These are phyloP conservation scores for Cladosporium sp. DNA, from an alignment of 2,329 filamentous ascomycete genomes.

Conservation along the genomic window DNA sequence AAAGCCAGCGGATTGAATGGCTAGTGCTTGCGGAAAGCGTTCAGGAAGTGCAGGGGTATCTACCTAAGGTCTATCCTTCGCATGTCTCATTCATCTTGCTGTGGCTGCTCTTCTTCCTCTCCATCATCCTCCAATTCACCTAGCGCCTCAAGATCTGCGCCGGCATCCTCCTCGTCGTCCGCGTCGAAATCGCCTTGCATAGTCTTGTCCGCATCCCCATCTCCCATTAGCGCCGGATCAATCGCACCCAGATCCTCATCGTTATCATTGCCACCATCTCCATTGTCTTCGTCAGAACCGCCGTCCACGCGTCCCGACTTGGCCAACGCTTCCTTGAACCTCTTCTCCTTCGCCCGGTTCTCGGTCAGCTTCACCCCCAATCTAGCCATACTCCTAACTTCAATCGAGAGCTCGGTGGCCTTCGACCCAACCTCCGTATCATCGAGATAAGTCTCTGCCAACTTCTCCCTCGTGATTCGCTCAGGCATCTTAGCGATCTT, in stretches of 20 bases:
- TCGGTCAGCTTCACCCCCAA: conserved; percentile 12
- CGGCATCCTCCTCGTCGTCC: neutral
- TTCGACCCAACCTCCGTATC: conserved; percentile 6
- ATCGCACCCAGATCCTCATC: conserved; percentile 2
- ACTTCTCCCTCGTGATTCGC: conserved; percentile 14
- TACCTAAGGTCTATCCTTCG: neutral
- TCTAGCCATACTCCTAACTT: conserved; percentile 10
- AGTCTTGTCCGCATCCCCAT: conserved; percentile 3
- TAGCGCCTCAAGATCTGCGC: neutral
- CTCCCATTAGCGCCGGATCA: neutral
- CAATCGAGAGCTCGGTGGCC: conserved; percentile 3
- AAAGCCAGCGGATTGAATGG: neutral
- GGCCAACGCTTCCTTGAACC: conserved; percentile 4
- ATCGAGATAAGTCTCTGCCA: conserved; percentile 9
- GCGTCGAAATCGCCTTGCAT: conserved; percentile 6
- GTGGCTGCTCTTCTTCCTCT: neutral
- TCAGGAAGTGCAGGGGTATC: neutral
- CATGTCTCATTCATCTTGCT: conserved; percentile 1
- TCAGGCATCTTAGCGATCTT: conserved; percentile 18
- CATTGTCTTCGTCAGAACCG: conserved; percentile 11
- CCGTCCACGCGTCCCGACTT: neutral
- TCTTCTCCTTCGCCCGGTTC: conserved; percentile 13
- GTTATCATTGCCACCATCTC: neutral
- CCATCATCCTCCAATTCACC: neutral
- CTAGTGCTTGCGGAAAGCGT: neutral